Conservation (phyloP, 1,284 basidiomycete genomes). For the Cryptococcus sp. region DNA sequence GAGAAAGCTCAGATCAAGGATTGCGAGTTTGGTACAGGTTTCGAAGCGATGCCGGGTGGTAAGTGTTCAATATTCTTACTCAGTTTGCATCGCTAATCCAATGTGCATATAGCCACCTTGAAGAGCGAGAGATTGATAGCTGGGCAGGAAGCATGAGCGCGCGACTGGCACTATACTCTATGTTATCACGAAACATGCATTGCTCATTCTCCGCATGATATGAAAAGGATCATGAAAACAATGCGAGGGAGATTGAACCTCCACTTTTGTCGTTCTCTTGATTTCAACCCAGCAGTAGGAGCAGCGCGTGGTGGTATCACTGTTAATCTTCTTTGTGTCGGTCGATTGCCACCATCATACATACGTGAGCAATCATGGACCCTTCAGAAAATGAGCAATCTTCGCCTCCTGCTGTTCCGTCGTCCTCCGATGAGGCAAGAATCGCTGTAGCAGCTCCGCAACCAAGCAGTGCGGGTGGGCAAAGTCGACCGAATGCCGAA, state of each 20-base stretch:
- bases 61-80: conserved; percentile 29
- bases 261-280: too few relatives aligned
- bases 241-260: not conserved
- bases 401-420: too few relatives aligned
- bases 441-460: too few relatives aligned
- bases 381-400: too few relatives aligned
- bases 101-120: conserved; percentile 52
- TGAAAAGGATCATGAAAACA: not conserved
- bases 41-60: conserved; percentile 75
- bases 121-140: conserved; percentile 66
- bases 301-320: not conserved
- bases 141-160: conserved; percentile 40
- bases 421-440: too few relatives aligned
- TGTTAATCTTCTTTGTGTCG: too few relatives aligned
- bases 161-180: too few relatives aligned
- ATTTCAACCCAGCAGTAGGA: not conserved
- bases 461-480: too few relatives aligned
- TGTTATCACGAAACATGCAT: not conserved
- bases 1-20: conserved; percentile 74
- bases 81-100: not conserved
- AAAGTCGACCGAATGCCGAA: too few relatives aligned
- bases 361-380: too few relatives aligned
- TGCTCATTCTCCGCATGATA: not conserved
- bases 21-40: conserved; percentile 86
- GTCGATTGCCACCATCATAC: too few relatives aligned